Conservation (phyloP, 2,329 filamentous ascomycete species). For the Colletotrichum limetticola region DNA sequence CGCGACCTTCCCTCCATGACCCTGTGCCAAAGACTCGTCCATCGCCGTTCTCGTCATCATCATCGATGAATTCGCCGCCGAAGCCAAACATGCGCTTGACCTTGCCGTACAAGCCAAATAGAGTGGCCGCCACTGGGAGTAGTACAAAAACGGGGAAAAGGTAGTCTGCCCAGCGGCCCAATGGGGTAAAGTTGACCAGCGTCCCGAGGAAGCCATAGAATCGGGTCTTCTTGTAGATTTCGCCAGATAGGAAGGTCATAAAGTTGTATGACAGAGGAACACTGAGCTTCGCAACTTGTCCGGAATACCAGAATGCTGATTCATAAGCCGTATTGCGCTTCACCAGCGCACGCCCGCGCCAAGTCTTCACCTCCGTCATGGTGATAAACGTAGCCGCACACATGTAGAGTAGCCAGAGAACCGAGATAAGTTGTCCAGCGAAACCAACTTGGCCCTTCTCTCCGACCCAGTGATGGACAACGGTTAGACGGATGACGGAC, state of each 20-base stretch:
- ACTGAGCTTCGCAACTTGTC: constrained; percentile 90
- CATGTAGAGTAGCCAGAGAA: constrained; percentile 96
- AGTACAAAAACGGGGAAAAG: constrained; percentile 91
- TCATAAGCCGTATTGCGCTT: constrained; percentile 92
- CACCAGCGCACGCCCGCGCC: constrained; percentile 93
- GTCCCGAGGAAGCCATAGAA: constrained; percentile 90
- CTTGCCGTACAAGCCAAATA: constrained; percentile 90
- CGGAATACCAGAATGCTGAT: constrained; percentile 94
- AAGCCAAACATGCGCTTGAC: constrained; percentile 83
- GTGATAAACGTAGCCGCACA: constrained; percentile 87
- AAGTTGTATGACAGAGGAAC: constrained; percentile 97
- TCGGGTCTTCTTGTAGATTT: constrained; percentile 79
- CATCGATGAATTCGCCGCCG: constrained; percentile 77
- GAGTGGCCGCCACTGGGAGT: constrained; percentile 83
- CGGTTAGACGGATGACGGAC: constrained; percentile 74
- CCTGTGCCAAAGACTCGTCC: constrained; percentile 77
- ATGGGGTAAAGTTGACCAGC: constrained; percentile 82
- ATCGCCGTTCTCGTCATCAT: constrained; percentile 73
- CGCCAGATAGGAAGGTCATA: constrained; percentile 82
- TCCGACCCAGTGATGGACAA: constrained; percentile 80
- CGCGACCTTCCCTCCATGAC: constrained; percentile 90
- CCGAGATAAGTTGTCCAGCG: constrained; percentile 84
- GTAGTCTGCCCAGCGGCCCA: constrained; percentile 86
- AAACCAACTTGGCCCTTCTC: constrained; percentile 83
- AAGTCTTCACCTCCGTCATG: constrained; percentile 94